A percentile compares a stretch with the other conserved stretches of the same genome.
Evolutionary conservation across 2,329 filamentous ascomycete genomes (phyloP).

Genomic region (Amesomyces nigricolor): DNA sequence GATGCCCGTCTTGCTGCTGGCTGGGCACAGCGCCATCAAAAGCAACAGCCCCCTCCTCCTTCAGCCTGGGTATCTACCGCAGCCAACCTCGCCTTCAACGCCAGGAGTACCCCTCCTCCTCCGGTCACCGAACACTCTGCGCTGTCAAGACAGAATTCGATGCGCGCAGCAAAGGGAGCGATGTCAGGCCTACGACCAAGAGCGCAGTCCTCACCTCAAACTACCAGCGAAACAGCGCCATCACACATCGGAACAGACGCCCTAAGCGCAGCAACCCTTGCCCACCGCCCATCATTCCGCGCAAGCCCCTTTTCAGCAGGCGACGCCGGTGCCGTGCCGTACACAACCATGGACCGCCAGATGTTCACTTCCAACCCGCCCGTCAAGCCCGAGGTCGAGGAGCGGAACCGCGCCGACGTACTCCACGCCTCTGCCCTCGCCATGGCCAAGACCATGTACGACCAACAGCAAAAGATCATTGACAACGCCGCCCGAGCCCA

Average conservation of each 20-base stretch:
- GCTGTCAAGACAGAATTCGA: slow-evolving; percentile 57
- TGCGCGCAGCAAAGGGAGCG: slow-evolving; percentile 73
- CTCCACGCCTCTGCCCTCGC: slow-evolving; percentile 77
- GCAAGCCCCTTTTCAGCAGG: slow-evolving; percentile 43
- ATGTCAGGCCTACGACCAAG: slow-evolving; percentile 57
- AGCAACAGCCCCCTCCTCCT: slow-evolving; percentile 19
- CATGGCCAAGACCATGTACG: slow-evolving; percentile 87
- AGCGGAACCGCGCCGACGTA: slow-evolving; percentile 64
- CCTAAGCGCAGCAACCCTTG: slow-evolving; percentile 65
- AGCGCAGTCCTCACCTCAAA: slow-evolving; percentile 57
- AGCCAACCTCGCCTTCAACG: slow-evolving; percentile 48
- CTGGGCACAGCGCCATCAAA: slow-evolving; percentile 38
- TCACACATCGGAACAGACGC: slow-evolving; percentile 61
- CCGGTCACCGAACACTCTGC: slow-evolving; percentile 39
- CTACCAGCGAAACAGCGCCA: slow-evolving; percentile 43
- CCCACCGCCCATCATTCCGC: slow-evolving; percentile 49
- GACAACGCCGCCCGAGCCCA: slow-evolving; percentile 46
- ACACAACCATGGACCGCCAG: slow-evolving; percentile 61
- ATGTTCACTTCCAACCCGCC: slow-evolving; percentile 76
- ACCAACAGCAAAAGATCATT: slow-evolving; percentile 57
- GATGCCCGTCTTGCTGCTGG: slow-evolving; percentile 61
- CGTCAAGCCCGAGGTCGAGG: slow-evolving; percentile 65
- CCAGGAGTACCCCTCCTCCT: slow-evolving; percentile 24
- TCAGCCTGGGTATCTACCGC: slow-evolving; percentile 59
- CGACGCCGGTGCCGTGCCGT: slow-evolving; percentile 61